Base-by-base conservation (phyloP, 2,329 filamentous ascomycete species). In the Ascocoryne sarcoides region DNA sequence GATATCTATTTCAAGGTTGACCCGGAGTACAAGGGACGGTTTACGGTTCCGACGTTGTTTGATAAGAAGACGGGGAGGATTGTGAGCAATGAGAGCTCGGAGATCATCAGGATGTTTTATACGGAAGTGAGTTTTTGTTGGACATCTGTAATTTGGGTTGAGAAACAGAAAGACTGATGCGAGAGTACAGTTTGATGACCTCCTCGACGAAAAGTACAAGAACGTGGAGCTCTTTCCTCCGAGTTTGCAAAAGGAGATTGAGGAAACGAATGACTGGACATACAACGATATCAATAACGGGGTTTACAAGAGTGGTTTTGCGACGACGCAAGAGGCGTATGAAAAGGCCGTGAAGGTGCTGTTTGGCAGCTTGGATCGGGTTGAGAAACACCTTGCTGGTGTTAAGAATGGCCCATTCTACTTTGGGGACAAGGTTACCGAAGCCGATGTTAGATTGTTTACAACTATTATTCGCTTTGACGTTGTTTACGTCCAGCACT, bases 101-200 rank as follows among this genome's bases (percentile, higher is more conserved):
- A 92, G 60, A 90, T 92, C 51, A 87, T 92, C 51, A 75, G 84
- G 48, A 89, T 90, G 82, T 67, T 92, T 46, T 87, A 86, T 61
- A 69, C 71, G 9, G 82, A 75, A 82, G 76, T 32, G 84, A 82
- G 64, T 82, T 50, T 59, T 65, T 26, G 7, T 26, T 26, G 12
- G 12, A 26, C 28, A 16, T 28, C 19, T 32, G 7, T 20, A 31
- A n/a, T n/a, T n/a, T n/a, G n/a, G n/a, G n/a, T n/a, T 29, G 14
- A 16, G 16, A 9, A 19, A 31, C 37, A 43, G 26, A 40, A 15
- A 23, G 12, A 17, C 4, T 7, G 10, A 34, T n/a, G 10, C 12
- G 1, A 5, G 20, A 82, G 12, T 26, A 7, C 86, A 53, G 61
- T 96, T 96, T 59, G 80, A 96, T 60, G 72, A 75, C 48, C 58